Evolutionary conservation across 305 asterid genomes (phyloP), one percentile per base, ranked within the genome.

Genomic region (Ilex paraguariensis): DNA sequence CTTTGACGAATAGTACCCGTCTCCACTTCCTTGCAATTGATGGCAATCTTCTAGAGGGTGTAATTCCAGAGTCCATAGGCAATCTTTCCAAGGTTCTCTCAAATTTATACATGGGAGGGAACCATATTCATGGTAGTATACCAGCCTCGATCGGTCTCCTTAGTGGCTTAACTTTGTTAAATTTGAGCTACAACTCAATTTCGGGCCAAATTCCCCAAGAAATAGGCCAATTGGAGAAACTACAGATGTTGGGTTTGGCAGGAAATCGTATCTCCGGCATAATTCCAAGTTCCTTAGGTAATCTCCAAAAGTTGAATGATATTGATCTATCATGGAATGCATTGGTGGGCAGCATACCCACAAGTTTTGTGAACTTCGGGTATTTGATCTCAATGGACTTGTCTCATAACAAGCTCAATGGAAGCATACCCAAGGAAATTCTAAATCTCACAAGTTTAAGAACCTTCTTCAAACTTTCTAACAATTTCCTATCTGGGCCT

Each of bases 191-290:
- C 15, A 59, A 39, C 65, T 59, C 68, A 1, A 48, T 84, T 61
- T 75, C 86, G 2, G 87, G 92, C 44, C 75, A 76, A 63, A 84
- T 84, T 15, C 90, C 92, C 10, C n/a, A 57, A 33, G 87, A 73
- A 62, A 72, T 87, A 33, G 90, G 90, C 36, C 48, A 50, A n/a
- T 59, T 87, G 56, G 57, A 60, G 17, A 65, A 74, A 39, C 55
- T 87, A 56, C 70, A 70, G 50, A 67, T 59, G 21, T 53, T 84
- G 57, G 66, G 39, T 56, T 73, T 84, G 21, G 75, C 80, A 15
- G 56, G 77, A 64, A 81, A 75, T 54, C 70, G 33, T 64, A 48
- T 87, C 42, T 73, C 83, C 0, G 90, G 90, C 9, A 53, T 30
- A 42, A 69, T 84, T 40, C 95, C 92, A 0, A 44, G n/a, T 64